Evolutionary conservation across 177 flowering plant genomes (phyloP).

Genomic region (Vitis hybrid): DNA sequence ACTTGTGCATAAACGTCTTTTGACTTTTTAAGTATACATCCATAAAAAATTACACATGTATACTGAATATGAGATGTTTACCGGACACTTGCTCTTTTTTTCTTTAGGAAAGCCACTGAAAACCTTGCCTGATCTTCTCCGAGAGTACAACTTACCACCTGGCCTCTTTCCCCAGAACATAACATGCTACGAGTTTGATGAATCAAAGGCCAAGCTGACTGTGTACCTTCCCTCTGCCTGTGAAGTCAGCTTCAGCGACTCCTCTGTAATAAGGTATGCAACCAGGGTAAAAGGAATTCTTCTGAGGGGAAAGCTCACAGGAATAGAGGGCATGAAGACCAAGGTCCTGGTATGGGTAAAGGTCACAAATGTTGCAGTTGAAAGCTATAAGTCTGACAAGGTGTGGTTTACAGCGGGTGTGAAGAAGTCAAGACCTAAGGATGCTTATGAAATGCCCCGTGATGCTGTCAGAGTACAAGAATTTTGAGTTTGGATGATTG

Average conservation of each 20-base stretch:
- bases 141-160: constrained; percentile 74
- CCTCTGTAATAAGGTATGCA: constrained; percentile 71
- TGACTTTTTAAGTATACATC: too few species aligned
- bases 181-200: constrained; percentile 83
- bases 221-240: constrained; percentile 76
- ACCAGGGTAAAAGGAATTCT: constrained; percentile 72
- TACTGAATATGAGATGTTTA: not conserved
- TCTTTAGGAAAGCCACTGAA: constrained; percentile 70
- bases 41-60: not conserved
- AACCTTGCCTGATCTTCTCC: constrained; percentile 76
- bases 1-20: too few species aligned
- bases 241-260: constrained; percentile 87
- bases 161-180: constrained; percentile 91
- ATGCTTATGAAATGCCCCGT: constrained; percentile 60
- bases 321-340: constrained; percentile 94
- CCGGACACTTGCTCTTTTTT: not conserved
- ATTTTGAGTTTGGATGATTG: constrained; percentile 38
- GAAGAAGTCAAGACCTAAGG: constrained; percentile 72
- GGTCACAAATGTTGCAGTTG: constrained; percentile 64
- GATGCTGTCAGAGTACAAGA: constrained; percentile 65
- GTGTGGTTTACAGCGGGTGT: constrained; percentile 88
- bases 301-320: constrained; percentile 71
- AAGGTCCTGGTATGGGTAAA: constrained; percentile 93
- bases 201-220: constrained; percentile 61
- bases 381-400: constrained; percentile 78